phyloP scores from a whole-genome alignment of 176 grass and related monocot species.

The sorghum (Sorghum bicolor) region DNA sequence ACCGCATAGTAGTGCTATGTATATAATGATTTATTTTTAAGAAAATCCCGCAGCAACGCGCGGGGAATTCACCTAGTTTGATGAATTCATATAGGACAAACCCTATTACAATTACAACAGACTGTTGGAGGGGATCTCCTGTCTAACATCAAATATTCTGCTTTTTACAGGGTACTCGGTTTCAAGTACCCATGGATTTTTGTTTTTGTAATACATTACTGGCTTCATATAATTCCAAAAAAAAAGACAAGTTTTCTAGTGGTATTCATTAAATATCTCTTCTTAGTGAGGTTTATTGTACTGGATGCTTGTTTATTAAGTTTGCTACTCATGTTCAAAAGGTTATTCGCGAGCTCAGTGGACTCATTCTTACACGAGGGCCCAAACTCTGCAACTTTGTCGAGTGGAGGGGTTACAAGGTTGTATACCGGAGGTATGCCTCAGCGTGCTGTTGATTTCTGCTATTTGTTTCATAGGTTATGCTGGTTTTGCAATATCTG shows the following conservation, averaged over 20 bases:
- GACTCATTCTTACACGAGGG: constrained; percentile 77
- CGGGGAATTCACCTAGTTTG: too few relatives aligned
- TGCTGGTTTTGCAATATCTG: constrained; percentile 3
- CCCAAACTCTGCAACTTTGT: constrained; percentile 99
- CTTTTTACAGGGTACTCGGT: not conserved
- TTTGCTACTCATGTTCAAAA: constrained; percentile 36
- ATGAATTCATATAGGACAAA: not conserved
- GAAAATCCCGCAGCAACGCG: too few relatives aligned
- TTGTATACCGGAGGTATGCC: constrained; percentile 89
- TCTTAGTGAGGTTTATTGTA: not conserved
- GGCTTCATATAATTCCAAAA: not conserved
- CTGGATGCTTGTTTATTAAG: not conserved
- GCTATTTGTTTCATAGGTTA: not conserved
- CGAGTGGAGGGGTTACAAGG: constrained; percentile 94
- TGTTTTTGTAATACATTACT: not conserved
- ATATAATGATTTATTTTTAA: too few relatives aligned
- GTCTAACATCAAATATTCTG: not conserved
- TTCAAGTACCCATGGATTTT: not conserved
- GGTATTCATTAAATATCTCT: not conserved
- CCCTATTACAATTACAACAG: not conserved
- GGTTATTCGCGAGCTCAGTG: constrained; percentile 91
- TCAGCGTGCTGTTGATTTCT: not conserved
- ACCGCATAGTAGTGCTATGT: too few relatives aligned
- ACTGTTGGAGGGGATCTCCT: not conserved
- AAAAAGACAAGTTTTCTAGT: not conserved